Evolutionary conservation across 176 grass and related monocot species (phyloP), one percentile per base, ranked within the genome.

Genomic region (Poa annua): DNA sequence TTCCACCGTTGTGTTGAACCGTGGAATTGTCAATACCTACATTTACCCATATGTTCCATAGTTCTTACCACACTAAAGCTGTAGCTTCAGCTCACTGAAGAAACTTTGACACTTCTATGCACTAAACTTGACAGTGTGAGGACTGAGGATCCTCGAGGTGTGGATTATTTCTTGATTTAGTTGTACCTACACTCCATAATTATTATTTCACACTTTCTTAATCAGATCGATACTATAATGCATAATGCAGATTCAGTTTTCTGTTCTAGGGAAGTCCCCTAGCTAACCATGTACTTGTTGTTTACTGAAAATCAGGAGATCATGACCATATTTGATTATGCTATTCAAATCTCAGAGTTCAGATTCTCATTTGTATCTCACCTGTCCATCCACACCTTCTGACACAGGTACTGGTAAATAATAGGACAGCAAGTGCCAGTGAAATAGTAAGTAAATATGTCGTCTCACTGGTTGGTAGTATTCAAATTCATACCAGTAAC

Each of bases 401-500:
- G 51, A 54, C 81, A 83, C 79, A 99, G 93, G 79, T 99, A 77
- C 59, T 99, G 36, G 93, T 99, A 56, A 96, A 99, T 87, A 89
- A 87, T 70, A 96, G 87, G 86, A 99, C 96, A 76, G 96, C 91
- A 41, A 99, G 96, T 85, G 96, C 93, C 34, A 94, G 96, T 70
- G 93, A 96, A 90, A 99, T 99, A 92, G 96, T 99, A 84, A 99
- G 93, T 89, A 71, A 70, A 29, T 41, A 59, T n/a, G 78, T 81
- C 38, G 15, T 34, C 71, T 84, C 12, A 75, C 66, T 38, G 55
- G 19, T 74, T 42, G 61, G 20, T 71, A 77, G 24, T 49, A 70
- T 35, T 78, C 69, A 8, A 59, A 71, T 84, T 74, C 25, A 61
- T 50, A 55, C 11, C 10, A 52, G 62, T 82, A 68, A 42, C 35